Evolutionary conservation across 345 rosid genomes (phyloP).

Genomic region (Bruguiera parviflora): DNA sequence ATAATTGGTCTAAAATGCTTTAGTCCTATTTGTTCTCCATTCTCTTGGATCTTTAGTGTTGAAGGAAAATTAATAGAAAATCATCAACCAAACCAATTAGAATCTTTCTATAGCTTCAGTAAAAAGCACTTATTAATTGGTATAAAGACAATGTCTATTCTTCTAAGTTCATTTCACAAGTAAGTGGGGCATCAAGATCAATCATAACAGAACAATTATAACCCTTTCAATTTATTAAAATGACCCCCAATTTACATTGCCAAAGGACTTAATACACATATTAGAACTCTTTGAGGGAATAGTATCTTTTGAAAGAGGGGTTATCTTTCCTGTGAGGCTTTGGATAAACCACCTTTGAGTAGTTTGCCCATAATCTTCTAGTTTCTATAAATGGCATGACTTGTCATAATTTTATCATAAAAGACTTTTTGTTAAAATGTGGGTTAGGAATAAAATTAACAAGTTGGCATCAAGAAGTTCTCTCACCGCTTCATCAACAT

Average conservation of each 20-base stretch:
- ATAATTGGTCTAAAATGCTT: constrained; percentile 82
- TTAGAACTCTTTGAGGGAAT: background rate
- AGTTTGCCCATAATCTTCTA: constrained; percentile 90
- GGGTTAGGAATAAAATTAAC: constrained; percentile 37
- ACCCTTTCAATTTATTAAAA: background rate
- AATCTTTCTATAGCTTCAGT: background rate
- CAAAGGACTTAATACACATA: background rate
- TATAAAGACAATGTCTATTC: background rate
- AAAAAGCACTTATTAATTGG: too few relatives aligned
- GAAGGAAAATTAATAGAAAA: background rate
- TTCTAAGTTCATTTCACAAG: background rate
- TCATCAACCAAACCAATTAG: background rate
- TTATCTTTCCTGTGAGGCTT: constrained; percentile 88
- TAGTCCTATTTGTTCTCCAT: constrained; percentile 68
- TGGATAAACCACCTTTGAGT: constrained; percentile 64
- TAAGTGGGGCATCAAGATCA: background rate
- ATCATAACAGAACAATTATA: background rate
- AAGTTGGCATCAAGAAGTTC: constrained; percentile 93
- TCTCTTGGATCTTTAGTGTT: constrained; percentile 45
- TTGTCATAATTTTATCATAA: constrained; percentile 11
- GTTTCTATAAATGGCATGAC: constrained; percentile 48
- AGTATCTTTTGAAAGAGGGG: constrained; percentile 58
- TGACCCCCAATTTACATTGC: background rate
- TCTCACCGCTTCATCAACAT: constrained; percentile 81
- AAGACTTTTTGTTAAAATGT: background rate